These are phyloP conservation scores for Pichia sp. DNA, from an alignment of 1,139 yeast genomes.

Conservation along the genomic window DNA sequence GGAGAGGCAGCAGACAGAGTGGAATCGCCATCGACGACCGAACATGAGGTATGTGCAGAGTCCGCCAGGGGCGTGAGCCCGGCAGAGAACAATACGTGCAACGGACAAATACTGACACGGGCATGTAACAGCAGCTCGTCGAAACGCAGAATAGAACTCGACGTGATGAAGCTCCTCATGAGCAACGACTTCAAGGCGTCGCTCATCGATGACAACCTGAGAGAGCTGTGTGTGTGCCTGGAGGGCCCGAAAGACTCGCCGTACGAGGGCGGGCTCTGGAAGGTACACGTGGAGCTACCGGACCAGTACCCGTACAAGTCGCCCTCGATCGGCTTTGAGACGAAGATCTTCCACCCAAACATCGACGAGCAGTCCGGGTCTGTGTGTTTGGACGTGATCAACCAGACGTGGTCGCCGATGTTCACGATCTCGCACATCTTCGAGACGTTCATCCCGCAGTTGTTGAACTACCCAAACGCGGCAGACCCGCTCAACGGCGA, in stretches of 20 bases:
- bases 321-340: constrained; percentile 91
- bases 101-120: constrained; percentile 38
- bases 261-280: constrained; percentile 89
- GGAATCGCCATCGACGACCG: background rate
- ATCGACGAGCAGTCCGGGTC: constrained; percentile 88
- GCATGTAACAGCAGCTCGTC: constrained; percentile 13
- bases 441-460: constrained; percentile 90
- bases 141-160: constrained; percentile 74
- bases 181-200: constrained; percentile 91
- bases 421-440: constrained; percentile 87
- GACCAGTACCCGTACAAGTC: constrained; percentile 94
- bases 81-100: too few species aligned
- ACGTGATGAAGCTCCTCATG: constrained; percentile 94
- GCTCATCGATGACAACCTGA: constrained; percentile 82
- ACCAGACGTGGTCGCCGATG: constrained; percentile 98
- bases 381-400: constrained; percentile 93
- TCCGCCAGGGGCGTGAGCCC: too few species aligned
- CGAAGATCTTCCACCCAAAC: constrained; percentile 91
- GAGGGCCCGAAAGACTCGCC: constrained; percentile 88
- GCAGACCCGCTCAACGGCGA: constrained; percentile 91
- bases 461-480: constrained; percentile 88
- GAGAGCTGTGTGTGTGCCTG: constrained; percentile 82
- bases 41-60: constrained; percentile 3
- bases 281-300: constrained; percentile 87
- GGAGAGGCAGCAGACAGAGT: background rate